These are phyloP conservation scores for Xylaria sp. DNA, from an alignment of 2,329 filamentous ascomycete genomes.

Conservation along the genomic window DNA sequence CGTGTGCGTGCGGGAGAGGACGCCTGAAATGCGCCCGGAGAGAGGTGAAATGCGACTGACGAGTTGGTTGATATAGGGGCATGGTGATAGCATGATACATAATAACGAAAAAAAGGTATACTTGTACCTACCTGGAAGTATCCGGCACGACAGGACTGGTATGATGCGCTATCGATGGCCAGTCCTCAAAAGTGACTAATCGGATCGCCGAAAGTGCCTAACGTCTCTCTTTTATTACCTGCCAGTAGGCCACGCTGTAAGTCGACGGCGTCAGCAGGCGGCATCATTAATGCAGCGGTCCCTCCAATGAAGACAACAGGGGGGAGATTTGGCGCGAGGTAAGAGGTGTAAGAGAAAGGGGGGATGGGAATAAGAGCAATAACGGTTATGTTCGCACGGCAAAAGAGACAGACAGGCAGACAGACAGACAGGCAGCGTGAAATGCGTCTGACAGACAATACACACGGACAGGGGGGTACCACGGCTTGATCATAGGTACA, in stretches of 20 bases:
- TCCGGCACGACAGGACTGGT: too few species aligned
- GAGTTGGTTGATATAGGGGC: not conserved
- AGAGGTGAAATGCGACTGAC: not conserved
- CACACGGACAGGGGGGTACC: too few species aligned
- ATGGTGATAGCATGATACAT: not conserved
- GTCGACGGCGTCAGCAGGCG: not conserved
- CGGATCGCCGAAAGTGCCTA: slow-evolving; percentile 13
- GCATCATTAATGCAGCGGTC: too few species aligned
- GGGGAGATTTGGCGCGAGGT: too few species aligned
- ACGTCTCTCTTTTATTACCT: not conserved
- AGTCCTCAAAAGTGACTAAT: slow-evolving; percentile 27
- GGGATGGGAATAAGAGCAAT: not conserved
- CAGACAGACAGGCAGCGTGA: too few species aligned
- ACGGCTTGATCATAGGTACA: too few species aligned
- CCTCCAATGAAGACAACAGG: too few species aligned
- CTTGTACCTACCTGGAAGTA: slow-evolving; percentile 25
- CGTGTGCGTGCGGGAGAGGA: not conserved
- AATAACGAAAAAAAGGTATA: slow-evolving; percentile 16
- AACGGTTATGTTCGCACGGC: too few species aligned
- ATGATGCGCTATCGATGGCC: slow-evolving; percentile 27
- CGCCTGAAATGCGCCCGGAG: not conserved
- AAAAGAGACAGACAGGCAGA: too few species aligned
- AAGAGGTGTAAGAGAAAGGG: not conserved
- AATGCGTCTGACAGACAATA: too few species aligned
- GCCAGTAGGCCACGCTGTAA: not conserved